Base-by-base conservation (phyloP, 2,329 filamentous ascomycete genomes). In the Nothopassalora personata region DNA sequence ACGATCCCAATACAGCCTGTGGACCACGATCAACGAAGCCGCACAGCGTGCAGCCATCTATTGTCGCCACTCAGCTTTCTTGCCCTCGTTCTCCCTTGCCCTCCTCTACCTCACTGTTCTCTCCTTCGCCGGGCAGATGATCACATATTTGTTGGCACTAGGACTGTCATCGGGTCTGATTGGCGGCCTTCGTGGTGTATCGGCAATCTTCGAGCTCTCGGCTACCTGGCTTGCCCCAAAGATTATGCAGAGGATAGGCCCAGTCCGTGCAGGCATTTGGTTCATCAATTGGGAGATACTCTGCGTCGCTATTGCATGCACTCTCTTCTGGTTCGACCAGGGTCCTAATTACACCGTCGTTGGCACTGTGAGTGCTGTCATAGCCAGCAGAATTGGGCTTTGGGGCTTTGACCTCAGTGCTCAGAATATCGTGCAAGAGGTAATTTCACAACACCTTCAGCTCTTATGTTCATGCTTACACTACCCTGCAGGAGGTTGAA, bases 251-350 rank as follows among this genome's bases (percentile, higher is more conserved):
- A 70, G 67, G 3, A 78, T 80, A 5, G 77, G 78, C 23, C 68
- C 77, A 0, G 76, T 89, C 7, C 77, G 89, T n/a, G 79, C 82
- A 0, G 89, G 88, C 0, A 77, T 91, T 3, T 91, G 89, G 89
- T 85, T 84, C 62, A 69, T 87, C 9, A 85, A 81, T 57, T 89
- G 85, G 82, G 87, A 91, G 68, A 76, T 87, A n/a, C 58, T 76
- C 2, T 85, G 80, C 50, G 61, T 84, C 65, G 63, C 76, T 69
- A 69, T 80, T 53, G 64, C 75, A 66, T 70, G 75, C 19, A 64
- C 64, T 1, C 65, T 70, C 53, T 65, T 74, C 45, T 75, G 71
- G 71, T 45, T 67, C 3, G 61, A 66, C 18, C 15, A 57, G 1
- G 47, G 36, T 3, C 62, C 61, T 4, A 49, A 43, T 5, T 33